Base-by-base conservation (phyloP, 345 rosid species). In the Euphorbia peplus region DNA sequence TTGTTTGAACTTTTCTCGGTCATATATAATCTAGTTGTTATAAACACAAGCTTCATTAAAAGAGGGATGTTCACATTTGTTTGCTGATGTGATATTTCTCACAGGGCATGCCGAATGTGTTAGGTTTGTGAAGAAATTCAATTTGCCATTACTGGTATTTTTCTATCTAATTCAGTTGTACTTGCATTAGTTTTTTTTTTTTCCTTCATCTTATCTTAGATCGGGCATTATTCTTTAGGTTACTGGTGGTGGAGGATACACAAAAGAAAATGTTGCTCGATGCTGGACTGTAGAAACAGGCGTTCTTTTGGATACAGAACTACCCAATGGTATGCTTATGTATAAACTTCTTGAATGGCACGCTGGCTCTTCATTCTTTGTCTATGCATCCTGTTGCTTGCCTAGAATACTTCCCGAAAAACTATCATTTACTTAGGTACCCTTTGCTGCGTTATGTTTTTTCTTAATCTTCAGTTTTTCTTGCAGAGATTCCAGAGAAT, bases 61-160 rank as follows among this genome's bases (percentile, higher is more conserved):
- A 59, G 10, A 16, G 30, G 37, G 56, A 66, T 29, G 25, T 47
- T 69, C 16, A 52, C 32, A 50, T 8, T 42, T 51, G 56, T 42
- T 35, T 66, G 42, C 21, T 59, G 44, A 66, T 47, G 37, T 44
- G 48, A 74, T 39, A 39, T 39, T 70, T 72, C 53, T 68, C 70
- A n/a, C 84, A 95, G 98, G 99, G 53, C 99, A 95, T 85, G 86
- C 98, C 24, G 98, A 91, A 72, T 95, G 98, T 81, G 99, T 95
- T 63, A 85, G 79, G 75, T 81, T 91, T 73, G 99, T 95, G 80
- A 95, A 95, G 90, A 91, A 95, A 73, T 85, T 90, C 83, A 95
- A 90, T 75, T 25, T 91, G 63, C 99, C 98, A 35, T 81, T 95
- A 21, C 83, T 91, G 98, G 98, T 95, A 86, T 41, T 54, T 44